A percentile compares a stretch with the other conserved stretches of the same genome.
Evolutionary conservation across 129 eudicot species (phyloP).

Genomic region (Gnaphalium uliginosum): DNA sequence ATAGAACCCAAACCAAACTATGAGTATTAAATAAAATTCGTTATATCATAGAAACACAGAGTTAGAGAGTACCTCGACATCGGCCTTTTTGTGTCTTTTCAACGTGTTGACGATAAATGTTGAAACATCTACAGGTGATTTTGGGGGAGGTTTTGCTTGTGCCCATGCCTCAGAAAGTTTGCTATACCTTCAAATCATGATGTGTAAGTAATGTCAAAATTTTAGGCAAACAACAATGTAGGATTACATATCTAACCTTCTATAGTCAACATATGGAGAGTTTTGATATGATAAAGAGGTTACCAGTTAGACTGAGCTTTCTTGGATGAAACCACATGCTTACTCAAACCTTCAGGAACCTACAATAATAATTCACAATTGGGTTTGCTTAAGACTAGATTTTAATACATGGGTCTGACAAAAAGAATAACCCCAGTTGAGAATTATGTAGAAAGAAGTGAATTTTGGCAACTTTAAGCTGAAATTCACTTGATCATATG

Average conservation of each 20-base stretch:
- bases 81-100: constrained; percentile 83
- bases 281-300: background rate
- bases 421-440: background rate
- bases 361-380: constrained; percentile 28
- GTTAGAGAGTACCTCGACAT: constrained; percentile 66
- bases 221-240: background rate
- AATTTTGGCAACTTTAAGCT: background rate
- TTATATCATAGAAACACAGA: background rate
- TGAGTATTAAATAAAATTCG: background rate
- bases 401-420: background rate
- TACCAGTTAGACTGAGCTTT: constrained; percentile 97
- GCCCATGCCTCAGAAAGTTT: constrained; percentile 77
- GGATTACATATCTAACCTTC: constrained; percentile 11
- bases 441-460: background rate
- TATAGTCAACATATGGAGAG: background rate
- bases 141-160: constrained; percentile 79
- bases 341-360: constrained; percentile 88
- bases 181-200: constrained; percentile 53
- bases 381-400: background rate
- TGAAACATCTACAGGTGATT: constrained; percentile 72
- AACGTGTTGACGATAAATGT: constrained; percentile 62
- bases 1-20: background rate
- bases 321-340: constrained; percentile 90
- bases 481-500: background rate
- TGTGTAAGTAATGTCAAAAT: background rate